Base-by-base conservation (phyloP, 2,329 filamentous ascomycete species). In the Stagonosporopsis cucurbitacearum region DNA sequence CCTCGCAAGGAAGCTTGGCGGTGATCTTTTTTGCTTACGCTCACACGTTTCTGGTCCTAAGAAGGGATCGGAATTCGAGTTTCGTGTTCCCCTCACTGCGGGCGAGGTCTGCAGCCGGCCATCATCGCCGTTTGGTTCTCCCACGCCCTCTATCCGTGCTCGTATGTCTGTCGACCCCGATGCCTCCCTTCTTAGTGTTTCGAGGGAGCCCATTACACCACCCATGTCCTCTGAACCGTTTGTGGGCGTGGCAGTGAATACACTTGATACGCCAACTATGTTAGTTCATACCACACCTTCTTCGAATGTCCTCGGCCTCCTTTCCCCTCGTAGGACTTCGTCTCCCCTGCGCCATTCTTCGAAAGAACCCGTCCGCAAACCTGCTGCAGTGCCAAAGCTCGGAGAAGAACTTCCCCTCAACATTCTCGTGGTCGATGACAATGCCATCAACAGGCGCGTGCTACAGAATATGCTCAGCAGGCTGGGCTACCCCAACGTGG, bases 371-470 rank as follows among this genome's bases (percentile, higher is more conserved):
- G 67, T 59, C 59, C 68, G 65, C 42, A 59, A 68, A 41, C 59
- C 66, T 33, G 48, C 41, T 13, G 19, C 54, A n/a, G 47, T 55
- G 19, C 43, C 62, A 9, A 45, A 64, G 3, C 80, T 85, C 61
- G 86, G 89, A 65, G 80, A 81, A 40, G 79, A 83, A 13, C 79
- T 90, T 4, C 88, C 88, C 1, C 79, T 90, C 8, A 88, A 83
- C 9, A 87, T 91, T 60, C 79, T 91, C 2, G 84, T 91, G 1
- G 88, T 86, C 4, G 88, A 91, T 75, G 88, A 91, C 73, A 91
- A 91, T 72, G 83, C 83, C 59, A 88, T 90, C 73, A 90, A 90
- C 66, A 84, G 88, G 50, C 85, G 84, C 41, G 82, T 90, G 0
- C 79, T 90, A 15, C 82, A 88, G 25, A 86, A 78, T 63, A 89